Base-by-base conservation (phyloP, 2,329 filamentous ascomycete species). In the Aspergillus sp. region DNA sequence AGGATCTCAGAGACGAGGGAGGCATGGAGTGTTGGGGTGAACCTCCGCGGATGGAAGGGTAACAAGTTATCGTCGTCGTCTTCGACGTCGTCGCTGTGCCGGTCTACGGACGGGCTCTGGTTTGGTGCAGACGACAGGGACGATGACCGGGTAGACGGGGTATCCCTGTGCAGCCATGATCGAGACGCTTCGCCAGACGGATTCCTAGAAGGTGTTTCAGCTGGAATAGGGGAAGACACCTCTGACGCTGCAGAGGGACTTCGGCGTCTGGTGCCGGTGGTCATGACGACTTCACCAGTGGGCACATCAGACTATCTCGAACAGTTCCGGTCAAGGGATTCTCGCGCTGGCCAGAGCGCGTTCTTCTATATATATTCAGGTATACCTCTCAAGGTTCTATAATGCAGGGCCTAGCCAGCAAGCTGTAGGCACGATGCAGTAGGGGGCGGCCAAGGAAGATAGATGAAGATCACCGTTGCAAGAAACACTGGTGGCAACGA, bases 1-100 rank as follows among this genome's bases (percentile, higher is more conserved):
- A 98, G 73, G 52, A 98, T 98, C 66, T 98, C 93, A 0, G 91
- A 91, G 1, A 98, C 91, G 5, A 98, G 73, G 43, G 88, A 96
- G 6, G 93, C 93, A 65, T 97, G 93, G 7, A 98, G 72, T 0
- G 90, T 97, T 1, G 93, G 93, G 0, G 93, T 98, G 62, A 98
- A 96, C 34, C 93, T 81, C 46, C 91, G 82, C 3, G 93, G 89
- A 61, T 98, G 93, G 29, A 96, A 74, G 26, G 88, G 82, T 2
- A 80, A 81, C 32, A 89, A 81, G 54, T 91, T 64, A 27, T 66
- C 60, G n/a, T 58, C 52, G 39, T 59, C 47, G 47, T 68, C 63
- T 9, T 68, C 62, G 26, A 66, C 54, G 54, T 68, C 61, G 54
- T 68, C 62, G 47, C 61, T 60, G 56, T 64, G 54, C 51, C 70